A percentile compares a stretch with the other conserved stretches of the same genome.
phyloP scores from a whole-genome alignment of 2,329 filamentous ascomycete species.

The Aureobasidium sp. region DNA sequence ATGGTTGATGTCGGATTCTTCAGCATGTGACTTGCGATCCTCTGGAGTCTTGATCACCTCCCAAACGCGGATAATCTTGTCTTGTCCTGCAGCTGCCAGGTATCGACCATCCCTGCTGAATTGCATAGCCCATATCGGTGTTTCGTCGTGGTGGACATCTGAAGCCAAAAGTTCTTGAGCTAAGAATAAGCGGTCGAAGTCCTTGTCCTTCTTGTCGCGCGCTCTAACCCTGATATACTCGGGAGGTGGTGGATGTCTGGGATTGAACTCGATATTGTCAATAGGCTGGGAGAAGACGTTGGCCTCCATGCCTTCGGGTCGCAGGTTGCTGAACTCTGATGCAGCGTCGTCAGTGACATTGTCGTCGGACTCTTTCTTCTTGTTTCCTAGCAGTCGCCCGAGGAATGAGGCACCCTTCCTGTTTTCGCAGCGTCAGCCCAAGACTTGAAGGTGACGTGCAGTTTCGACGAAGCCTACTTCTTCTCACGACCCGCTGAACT shows the following conservation, averaged over 20 bases:
- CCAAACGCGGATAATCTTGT: conserved; percentile 80
- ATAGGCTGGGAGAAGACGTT: conserved; percentile 73
- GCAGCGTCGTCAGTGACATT: conserved; percentile 30
- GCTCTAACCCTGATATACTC: conserved; percentile 81
- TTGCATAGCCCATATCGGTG: conserved; percentile 81
- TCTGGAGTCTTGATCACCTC: conserved; percentile 76
- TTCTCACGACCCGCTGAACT: conserved; percentile 12
- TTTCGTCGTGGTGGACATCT: conserved; percentile 16
- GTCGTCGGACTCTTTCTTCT: conserved; percentile 53
- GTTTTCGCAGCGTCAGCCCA: conserved; percentile 18
- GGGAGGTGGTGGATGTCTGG: conserved; percentile 79
- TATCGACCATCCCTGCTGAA: conserved; percentile 91
- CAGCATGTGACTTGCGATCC: conserved; percentile 55
- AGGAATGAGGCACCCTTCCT: conserved; percentile 89
- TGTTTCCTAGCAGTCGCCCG: conserved; percentile 72
- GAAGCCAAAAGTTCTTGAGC: conserved; percentile 72
- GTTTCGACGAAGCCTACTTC: conserved; percentile 5
- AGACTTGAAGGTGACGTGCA: background rate
- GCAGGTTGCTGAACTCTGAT: conserved; percentile 42
- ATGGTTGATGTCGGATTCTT: conserved; percentile 49
- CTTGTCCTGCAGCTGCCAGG: conserved; percentile 85
- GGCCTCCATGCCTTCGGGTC: conserved; percentile 75
- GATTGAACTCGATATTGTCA: conserved; percentile 68
- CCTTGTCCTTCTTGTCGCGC: conserved; percentile 70
- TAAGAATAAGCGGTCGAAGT: conserved; percentile 83